Base-by-base conservation (phyloP, 768 basidiomycete genomes). In the Termitomyces sp. region DNA sequence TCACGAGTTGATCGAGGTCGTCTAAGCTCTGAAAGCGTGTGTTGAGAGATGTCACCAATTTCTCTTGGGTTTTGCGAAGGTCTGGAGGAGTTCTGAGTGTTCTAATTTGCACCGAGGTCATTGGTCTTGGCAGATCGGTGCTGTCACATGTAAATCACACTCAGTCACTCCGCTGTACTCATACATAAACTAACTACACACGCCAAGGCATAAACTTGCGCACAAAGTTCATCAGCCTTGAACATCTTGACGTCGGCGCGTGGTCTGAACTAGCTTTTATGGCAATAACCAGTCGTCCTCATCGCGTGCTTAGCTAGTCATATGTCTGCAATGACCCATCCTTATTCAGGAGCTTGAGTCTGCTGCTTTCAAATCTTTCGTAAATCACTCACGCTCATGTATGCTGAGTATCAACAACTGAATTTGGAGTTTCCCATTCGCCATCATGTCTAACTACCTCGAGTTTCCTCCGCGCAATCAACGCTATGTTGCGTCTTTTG, bases 41-140 rank as follows among this genome's bases (percentile, higher is more conserved):
- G 58, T 88, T 78, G 6, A 91, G 59, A 60, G 58, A 73, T 52
- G 60, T 64, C 44, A 63, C 65, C 53, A 77, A 70, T 60, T 63
- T 79, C 57, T 63, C 65, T 57, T 72, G 62, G 56, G 76, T 73
- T 16, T 73, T 60, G 20, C 68, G 58, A 24, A 64, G 29, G 63
- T 77, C 75, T 31, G 87, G 80, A 22, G 81, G 81, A 36, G 75
- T 67, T 56, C 81, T 78, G 20, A 87, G 65, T 9, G 72, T 68
- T 61, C 73, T 77, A 33, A 89, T 76, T 56, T 78, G 74, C 44
- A 57, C 15, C 15, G 67, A 64, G 39, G 59, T 59, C 60, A 66
- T 66, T 33, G 52, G 31, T 55, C 18, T 39, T 45, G 15, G 28
- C 15, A 18, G n/a, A 20, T 29, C 42, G 55, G 24, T 53, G 72